Conservation (phyloP, 83 land plant species). For the Diphasiastrum complanatum region DNA sequence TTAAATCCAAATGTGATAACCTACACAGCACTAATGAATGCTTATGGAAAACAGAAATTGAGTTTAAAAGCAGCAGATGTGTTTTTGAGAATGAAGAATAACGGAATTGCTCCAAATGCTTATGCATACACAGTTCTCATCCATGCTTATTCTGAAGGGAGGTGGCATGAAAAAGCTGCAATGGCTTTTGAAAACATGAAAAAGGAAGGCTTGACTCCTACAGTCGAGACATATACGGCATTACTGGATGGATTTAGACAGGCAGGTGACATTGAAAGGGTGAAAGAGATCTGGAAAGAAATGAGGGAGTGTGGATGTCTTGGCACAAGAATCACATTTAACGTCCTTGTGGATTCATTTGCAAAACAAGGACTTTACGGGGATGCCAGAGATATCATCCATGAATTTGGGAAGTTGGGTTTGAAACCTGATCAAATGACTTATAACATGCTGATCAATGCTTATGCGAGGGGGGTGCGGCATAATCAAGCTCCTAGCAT, state of each 20-base stretch:
- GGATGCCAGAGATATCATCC: conserved; percentile 72
- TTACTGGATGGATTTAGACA: not conserved
- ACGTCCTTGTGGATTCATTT: conserved; percentile 70
- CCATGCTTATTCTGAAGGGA: not conserved
- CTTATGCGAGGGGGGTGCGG: conserved; percentile 78
- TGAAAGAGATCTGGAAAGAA: conserved; percentile 62
- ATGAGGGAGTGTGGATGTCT: conserved; percentile 47
- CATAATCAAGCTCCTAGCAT: conserved; percentile 51
- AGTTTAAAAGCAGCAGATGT: not conserved
- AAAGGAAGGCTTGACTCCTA: not conserved
- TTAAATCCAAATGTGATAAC: not conserved
- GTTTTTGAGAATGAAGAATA: not conserved
- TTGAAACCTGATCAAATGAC: conserved; percentile 60
- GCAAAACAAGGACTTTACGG: conserved; percentile 64
- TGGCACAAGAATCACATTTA: conserved; percentile 69
- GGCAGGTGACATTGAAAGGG: conserved; percentile 23
- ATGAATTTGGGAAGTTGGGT: conserved; percentile 60
- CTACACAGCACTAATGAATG: not conserved
- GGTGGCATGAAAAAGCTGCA: not conserved
- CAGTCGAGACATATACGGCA: not conserved
- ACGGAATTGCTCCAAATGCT: not conserved
- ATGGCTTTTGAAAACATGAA: not conserved
- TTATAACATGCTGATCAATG: conserved; percentile 82
- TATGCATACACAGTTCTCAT: not conserved
- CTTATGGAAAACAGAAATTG: not conserved